Evolutionary conservation across 208 protist genomes (phyloP), one percentile per base, ranked within the genome.

Genomic region (Crithidia sp.): DNA sequence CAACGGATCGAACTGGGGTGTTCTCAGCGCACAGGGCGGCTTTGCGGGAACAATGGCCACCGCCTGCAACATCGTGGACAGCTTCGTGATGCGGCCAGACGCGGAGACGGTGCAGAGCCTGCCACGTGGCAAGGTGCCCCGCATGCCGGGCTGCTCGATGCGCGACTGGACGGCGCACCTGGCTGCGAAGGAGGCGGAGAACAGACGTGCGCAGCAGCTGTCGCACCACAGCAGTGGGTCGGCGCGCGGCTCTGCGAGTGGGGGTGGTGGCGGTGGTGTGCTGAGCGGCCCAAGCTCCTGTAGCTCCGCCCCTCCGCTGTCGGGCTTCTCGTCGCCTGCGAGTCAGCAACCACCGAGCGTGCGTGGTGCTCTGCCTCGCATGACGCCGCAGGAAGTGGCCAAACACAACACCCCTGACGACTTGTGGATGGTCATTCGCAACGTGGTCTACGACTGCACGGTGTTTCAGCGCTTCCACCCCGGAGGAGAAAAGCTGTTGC

Each of bases 371-470:
- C 81, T 85, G 40, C 87, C 79, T 0, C 71, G 74, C 2, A 56
- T 93, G n/a, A 67, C 79, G 5, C 68, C 67, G 41, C 73, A 72
- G 12, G 92, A 95, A 44, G 80, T 95, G 7, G 67, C 67, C 13
- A 37, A 50, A 43, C 93, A 95, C 79, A 85, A 79, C 71, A 86
- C 72, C 0, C 37, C 62, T 19, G 86, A 87, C 56, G 88, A 93
- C 61, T 44, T 93, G 44, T 97, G 91, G 91, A 79, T 95, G 40
- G 87, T 97, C 28, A 68, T 96, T 5, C 67, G 76, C 10, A 81
- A 79, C 19, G 81, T 93, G 2, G 91, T 94, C 7, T 96, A 95
- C 78, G 89, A 96, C 75, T 84, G 81, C 66, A 95, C 89, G 0
- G 52, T 70, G 53, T 96, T 94, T 68, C 76, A 83, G 37, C 77